Evolutionary conservation across 2,329 filamentous ascomycete species (phyloP), one percentile per base, ranked within the genome.

Genomic region (Colletotrichum navitas): DNA sequence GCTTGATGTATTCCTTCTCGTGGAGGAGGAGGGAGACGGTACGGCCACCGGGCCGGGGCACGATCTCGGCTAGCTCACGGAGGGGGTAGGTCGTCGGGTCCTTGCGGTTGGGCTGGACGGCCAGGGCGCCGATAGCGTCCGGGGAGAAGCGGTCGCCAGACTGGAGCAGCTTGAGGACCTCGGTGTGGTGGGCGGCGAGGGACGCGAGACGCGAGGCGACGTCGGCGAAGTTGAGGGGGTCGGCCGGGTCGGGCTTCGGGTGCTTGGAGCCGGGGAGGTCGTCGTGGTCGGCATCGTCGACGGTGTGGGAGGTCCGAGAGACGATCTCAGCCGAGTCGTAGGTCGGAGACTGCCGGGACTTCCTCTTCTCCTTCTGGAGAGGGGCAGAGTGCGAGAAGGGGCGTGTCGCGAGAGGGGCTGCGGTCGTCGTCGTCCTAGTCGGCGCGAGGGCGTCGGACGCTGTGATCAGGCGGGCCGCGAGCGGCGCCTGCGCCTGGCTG

Each of bases 1-100:
- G 83, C 81, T 87, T 87, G 75, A 89, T 79, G 76, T 84, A 86
- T 10, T 74, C 78, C 62, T 78, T 79, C 65, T 84, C 82, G 76
- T 84, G 80, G 67, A 83, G 80, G 58, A 85, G 80, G 14, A 85
- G 81, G 8, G 81, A 82, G 49, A 85, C 79, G 39, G 80, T 79
- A 64, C 83, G 80, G 1, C 81, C 82, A 7, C 82, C 81, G n/a
- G 70, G 67, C 11, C 80, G 85, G 64, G 86, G 85, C 29, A 88
- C 84, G 6, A 89, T 81, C 77, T 87, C 84, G 34, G 86, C 87
- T 41, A 89, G 83, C 78, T 89, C 87, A 66, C 83, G 82, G n/a
- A 89, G 83, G 43, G 86, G 85, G 75, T 84, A 88, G n/a, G 76
- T 51, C n/a, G 55, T 52, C 18, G 65, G 61, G 62, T 68, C 60